phyloP scores from a whole-genome alignment of 805 yeast species.

The Candida michaelii region DNA sequence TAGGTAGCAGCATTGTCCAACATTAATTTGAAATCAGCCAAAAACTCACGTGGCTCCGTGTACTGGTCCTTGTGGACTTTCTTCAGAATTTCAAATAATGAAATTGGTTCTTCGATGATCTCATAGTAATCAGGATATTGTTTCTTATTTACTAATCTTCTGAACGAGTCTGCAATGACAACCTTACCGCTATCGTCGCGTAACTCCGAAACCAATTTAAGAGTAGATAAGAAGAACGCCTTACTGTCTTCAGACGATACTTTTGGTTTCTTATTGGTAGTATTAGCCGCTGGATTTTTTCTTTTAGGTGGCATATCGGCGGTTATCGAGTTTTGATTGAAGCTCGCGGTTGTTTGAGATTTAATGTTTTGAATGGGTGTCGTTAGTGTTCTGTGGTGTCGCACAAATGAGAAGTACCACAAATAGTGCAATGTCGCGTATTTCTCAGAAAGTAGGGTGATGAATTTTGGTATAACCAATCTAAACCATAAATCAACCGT shows the following conservation, averaged over 20 bases:
- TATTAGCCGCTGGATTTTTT: conserved; percentile 9
- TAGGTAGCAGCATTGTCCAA: conserved; percentile 39
- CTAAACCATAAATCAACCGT: conserved; percentile 24
- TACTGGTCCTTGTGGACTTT: conserved; percentile 43
- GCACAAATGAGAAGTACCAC: too few relatives aligned
- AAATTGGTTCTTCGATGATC: conserved; percentile 34
- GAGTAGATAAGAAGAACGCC: conserved; percentile 29
- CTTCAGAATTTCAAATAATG: conserved; percentile 33
- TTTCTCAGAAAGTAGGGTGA: neutral
- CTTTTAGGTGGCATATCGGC: conserved; percentile 26
- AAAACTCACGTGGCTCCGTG: conserved; percentile 25
- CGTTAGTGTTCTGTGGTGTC: too few relatives aligned
- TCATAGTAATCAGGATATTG: conserved; percentile 41
- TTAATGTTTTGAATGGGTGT: too few relatives aligned
- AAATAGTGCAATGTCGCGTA: neutral
- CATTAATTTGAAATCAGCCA: conserved; percentile 36
- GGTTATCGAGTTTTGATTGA: neutral
- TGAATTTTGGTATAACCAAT: neutral
- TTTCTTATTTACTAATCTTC: conserved; percentile 36
- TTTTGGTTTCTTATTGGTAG: conserved; percentile 8
- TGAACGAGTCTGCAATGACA: conserved; percentile 27
- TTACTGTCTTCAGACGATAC: conserved; percentile 22
- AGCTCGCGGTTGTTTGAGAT: neutral
- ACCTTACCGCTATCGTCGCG: conserved; percentile 29
- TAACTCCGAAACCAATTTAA: conserved; percentile 31